Evolutionary conservation across 148 eudicot species (phyloP).

Genomic region (Limonium bicolor): DNA sequence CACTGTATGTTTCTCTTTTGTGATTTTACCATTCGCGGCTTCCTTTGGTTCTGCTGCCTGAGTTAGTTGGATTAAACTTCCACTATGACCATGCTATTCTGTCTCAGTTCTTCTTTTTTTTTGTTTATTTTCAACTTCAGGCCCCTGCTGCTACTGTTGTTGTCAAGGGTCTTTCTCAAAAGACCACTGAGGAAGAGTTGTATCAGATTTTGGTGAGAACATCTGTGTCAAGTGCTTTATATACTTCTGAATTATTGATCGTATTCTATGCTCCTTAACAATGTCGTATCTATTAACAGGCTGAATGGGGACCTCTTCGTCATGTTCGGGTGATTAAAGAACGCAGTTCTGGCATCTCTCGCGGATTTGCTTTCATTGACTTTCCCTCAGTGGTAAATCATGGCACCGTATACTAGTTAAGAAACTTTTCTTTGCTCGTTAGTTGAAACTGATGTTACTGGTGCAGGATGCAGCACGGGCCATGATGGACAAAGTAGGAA

Average conservation of each 20-base stretch:
- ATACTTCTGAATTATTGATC: neutral
- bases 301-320: conserved; percentile 98
- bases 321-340: conserved; percentile 91
- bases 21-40: neutral
- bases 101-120: neutral
- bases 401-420: no score
- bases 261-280: neutral
- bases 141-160: conserved; percentile 91
- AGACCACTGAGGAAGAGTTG: conserved; percentile 94
- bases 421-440: no score
- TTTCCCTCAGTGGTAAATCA: conserved; percentile 65
- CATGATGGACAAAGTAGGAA: conserved; percentile 86
- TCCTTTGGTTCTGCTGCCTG: no score
- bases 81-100: neutral
- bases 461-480: conserved; percentile 77
- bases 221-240: neutral
- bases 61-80: neutral
- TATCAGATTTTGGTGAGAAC: conserved; percentile 78
- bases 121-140: conserved; percentile 23
- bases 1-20: conserved; percentile 25
- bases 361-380: conserved; percentile 97
- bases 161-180: conserved; percentile 90
- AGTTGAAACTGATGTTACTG: conserved; percentile 10
- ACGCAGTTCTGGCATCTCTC: conserved; percentile 79
- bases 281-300: conserved; percentile 27